Evolutionary conservation across 371 early-diverging fungal species (phyloP).

Genomic region (Mucor irregularis): DNA sequence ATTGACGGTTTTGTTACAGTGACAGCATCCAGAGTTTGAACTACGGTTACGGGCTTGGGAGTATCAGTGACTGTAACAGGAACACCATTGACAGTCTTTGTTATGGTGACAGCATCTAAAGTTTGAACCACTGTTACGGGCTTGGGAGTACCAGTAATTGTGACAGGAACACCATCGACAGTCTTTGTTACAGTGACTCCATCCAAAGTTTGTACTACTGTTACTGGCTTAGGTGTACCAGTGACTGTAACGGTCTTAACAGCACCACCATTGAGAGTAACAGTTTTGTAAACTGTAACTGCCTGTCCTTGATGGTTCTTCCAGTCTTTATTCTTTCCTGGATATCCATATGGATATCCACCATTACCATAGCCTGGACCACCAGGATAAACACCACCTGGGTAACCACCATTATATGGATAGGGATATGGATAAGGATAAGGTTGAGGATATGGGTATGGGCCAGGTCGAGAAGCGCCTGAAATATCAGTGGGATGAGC

Average conservation of each 20-base stretch:
- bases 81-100: neutral
- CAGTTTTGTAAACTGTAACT: neutral
- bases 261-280: neutral
- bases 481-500: neutral
- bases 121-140: neutral
- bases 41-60: no score
- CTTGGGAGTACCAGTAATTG: neutral
- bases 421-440: no score
- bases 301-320: neutral
- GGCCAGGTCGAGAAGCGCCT: neutral
- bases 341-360: neutral
- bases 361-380: conserved; percentile 2
- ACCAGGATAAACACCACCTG: neutral
- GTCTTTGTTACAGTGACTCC: no score
- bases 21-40: no score
- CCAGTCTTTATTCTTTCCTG: neutral
- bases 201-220: no score
- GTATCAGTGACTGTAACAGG: neutral
- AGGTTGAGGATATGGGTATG: neutral
- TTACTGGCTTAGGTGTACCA: neutral
- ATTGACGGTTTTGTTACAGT: no score
- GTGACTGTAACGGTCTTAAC: conserved; percentile 5
- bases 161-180: neutral
- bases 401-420: neutral
- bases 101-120: neutral